A percentile compares a stretch with the other conserved stretches of the same genome.
phyloP scores from a whole-genome alignment of 345 rosid species.

The Euphorbia peplus region DNA sequence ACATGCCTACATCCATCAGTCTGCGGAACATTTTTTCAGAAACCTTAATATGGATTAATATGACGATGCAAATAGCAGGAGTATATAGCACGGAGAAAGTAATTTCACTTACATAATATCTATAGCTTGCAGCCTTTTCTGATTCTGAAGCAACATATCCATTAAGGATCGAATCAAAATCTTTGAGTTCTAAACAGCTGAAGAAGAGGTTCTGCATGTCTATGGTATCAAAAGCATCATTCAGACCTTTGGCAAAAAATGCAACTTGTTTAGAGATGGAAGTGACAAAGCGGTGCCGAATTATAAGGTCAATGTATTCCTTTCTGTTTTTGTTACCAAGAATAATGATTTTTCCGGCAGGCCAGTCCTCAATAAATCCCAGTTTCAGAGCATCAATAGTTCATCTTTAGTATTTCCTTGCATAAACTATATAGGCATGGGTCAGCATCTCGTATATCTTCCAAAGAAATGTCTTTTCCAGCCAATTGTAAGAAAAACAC shows the following conservation, averaged over 20 bases:
- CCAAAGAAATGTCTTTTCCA: conserved; percentile 50
- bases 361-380: conserved; percentile 69
- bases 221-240: conserved; percentile 44
- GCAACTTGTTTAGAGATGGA: conserved; percentile 61
- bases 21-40: no score
- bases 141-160: conserved; percentile 42
- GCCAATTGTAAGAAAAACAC: conserved; percentile 79
- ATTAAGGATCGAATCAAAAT: conserved; percentile 69
- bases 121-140: no score
- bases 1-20: no score
- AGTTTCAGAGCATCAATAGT: conserved; percentile 71
- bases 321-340: conserved; percentile 75
- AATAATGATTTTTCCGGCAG: conserved; percentile 52
- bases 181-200: conserved; percentile 28
- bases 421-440: conserved; percentile 68
- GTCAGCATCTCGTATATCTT: conserved; percentile 83
- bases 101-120: no score
- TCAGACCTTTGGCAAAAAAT: conserved; percentile 62
- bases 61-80: no score
- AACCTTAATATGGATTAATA: no score
- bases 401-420: conserved; percentile 88
- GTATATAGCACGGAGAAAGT: no score
- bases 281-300: conserved; percentile 53
- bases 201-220: conserved; percentile 36
- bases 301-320: conserved; percentile 63